Conservation (phyloP, 805 yeast species). For the Cyberlindnera nakhonratchasimensis region DNA sequence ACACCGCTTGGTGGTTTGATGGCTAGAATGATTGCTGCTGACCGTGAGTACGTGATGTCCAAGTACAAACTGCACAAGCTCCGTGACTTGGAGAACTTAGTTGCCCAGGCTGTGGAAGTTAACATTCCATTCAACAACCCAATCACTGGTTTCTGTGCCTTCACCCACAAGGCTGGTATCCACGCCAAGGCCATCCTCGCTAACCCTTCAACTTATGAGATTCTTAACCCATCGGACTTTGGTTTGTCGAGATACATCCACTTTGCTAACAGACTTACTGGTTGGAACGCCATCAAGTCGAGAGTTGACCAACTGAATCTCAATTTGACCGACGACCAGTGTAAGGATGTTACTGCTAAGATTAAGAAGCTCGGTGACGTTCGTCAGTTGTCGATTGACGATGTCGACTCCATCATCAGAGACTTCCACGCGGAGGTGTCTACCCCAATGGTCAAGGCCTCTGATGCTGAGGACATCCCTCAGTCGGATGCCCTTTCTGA, state of each 20-base stretch:
- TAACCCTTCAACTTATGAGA: constrained; percentile 98
- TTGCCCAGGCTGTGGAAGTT: constrained; percentile 96
- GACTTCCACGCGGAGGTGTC: constrained; percentile 80
- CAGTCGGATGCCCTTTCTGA: constrained; percentile 19
- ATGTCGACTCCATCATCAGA: constrained; percentile 94
- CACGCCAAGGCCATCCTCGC: constrained; percentile 99
- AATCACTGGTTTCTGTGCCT: constrained; percentile 98
- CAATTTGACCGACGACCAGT: constrained; percentile 84
- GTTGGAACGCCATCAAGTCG: constrained; percentile 98
- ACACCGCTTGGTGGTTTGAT: constrained; percentile 96
- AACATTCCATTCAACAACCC: constrained; percentile 98
- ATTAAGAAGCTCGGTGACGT: constrained; percentile 94
- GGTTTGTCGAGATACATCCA: constrained; percentile 96
- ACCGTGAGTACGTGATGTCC: constrained; percentile 90
- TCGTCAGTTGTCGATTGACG: constrained; percentile 91
- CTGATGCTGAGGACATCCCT: constrained; percentile 26
- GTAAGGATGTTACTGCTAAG: constrained; percentile 91
- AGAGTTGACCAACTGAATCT: constrained; percentile 96
- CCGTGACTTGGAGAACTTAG: constrained; percentile 92
- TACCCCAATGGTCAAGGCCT: constrained; percentile 43
- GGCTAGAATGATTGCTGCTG: constrained; percentile 99
- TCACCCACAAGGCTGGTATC: constrained; percentile 98
- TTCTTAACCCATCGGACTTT: constrained; percentile 89
- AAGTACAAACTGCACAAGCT: constrained; percentile 94
- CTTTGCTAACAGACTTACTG: constrained; percentile 96